phyloP scores from a whole-genome alignment of 208 protist genomes.

The Plasmodiophora brassicae region DNA sequence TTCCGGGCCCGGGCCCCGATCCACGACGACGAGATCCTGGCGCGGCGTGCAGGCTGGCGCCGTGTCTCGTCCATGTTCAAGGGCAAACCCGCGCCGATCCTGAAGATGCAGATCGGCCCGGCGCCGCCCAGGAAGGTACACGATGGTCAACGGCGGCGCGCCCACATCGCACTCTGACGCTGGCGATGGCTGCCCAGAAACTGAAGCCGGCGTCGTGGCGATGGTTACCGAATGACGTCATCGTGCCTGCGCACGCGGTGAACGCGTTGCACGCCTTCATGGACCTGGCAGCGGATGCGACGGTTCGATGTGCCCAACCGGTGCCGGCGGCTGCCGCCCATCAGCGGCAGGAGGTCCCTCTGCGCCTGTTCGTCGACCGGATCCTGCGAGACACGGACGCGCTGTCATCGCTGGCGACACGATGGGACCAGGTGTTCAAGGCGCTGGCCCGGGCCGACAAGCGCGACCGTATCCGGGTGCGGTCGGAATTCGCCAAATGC shows the following conservation, averaged over 20 bases:
- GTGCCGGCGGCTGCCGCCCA: background rate
- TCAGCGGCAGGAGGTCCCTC: background rate
- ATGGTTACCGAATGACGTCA: constrained; percentile 6
- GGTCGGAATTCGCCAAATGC: background rate
- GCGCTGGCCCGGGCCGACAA: background rate
- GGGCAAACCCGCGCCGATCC: background rate
- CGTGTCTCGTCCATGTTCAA: background rate
- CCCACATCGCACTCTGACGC: too few relatives aligned
- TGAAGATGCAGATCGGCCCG: background rate
- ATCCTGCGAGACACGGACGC: background rate
- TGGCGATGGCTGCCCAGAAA: background rate
- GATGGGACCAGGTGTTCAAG: background rate
- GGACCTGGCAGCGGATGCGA: background rate
- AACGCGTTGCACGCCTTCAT: background rate
- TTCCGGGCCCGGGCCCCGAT: background rate
- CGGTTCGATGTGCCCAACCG: background rate
- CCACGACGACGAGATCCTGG: background rate
- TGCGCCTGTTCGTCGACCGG: background rate
- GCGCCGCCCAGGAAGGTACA: too few relatives aligned
- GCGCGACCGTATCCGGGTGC: background rate
- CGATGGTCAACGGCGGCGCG: too few relatives aligned
- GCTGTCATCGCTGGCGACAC: background rate
- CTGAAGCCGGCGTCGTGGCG: background rate
- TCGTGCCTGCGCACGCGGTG: background rate
- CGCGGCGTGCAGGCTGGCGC: background rate